Percentiles rank a stretch among this genome's conserved stretches.
These are phyloP conservation scores for Chrysophaeum taylorii DNA, from an alignment of 352 stramenopile species.

Conservation along the genomic window DNA sequence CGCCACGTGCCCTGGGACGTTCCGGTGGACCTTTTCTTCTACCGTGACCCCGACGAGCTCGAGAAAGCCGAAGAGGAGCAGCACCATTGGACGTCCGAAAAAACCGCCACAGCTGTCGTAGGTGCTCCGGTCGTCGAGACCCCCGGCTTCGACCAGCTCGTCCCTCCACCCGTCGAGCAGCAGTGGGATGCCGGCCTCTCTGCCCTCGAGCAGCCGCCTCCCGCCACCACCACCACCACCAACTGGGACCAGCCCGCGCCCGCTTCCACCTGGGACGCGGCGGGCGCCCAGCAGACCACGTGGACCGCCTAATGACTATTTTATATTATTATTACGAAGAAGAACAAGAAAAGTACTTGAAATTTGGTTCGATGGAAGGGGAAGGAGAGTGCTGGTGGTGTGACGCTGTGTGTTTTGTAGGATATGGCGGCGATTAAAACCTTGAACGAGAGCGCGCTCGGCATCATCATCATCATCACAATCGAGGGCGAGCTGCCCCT, in stretches of 20 bases:
- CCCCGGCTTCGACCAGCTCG: neutral
- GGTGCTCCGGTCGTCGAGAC: neutral
- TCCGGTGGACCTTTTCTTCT: slow-evolving; percentile 99
- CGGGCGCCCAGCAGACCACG: neutral
- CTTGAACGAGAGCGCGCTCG: no score
- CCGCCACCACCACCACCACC: neutral
- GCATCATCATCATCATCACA: no score
- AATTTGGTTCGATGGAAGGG: no score
- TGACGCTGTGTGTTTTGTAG: no score
- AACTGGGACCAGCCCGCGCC: neutral
- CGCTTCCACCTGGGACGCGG: neutral
- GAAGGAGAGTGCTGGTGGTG: no score
- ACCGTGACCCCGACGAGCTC: slow-evolving; percentile 98
- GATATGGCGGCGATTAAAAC: no score
- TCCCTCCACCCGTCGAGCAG: neutral
- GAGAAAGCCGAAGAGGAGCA: slow-evolving; percentile 97
- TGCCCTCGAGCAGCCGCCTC: no score
- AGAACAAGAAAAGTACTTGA: no score
- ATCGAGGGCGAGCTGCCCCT: no score
- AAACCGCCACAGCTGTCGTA: neutral
- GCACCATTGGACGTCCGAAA: slow-evolving; percentile 21
- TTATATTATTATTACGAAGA: no score
- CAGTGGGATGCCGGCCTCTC: no score
- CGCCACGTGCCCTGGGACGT: slow-evolving; percentile 90
- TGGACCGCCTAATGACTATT: slow-evolving; percentile 1